Evolutionary conservation across 805 yeast species (phyloP).

Genomic region (Cyberlindnera maritima): DNA sequence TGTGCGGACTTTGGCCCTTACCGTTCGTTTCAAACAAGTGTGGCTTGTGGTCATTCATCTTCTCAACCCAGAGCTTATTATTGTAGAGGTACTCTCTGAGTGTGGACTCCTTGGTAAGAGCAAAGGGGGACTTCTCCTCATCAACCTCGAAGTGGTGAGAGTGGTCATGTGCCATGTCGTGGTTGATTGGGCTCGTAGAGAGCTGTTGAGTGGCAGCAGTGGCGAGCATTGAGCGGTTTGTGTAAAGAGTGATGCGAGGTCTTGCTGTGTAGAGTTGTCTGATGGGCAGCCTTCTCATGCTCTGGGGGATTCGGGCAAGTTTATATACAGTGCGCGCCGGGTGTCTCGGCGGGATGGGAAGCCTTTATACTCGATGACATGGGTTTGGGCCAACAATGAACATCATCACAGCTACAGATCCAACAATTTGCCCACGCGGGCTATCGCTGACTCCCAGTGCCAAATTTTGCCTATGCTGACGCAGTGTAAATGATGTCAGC

Average conservation of each 20-base stretch:
- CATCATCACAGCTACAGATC: constrained; percentile 1
- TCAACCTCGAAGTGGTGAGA: constrained; percentile 9
- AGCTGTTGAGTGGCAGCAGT: constrained; percentile 5
- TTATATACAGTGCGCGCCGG: neutral
- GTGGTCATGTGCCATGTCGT: constrained; percentile 3
- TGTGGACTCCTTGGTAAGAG: constrained; percentile 44
- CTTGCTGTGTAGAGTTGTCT: neutral
- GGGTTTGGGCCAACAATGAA: neutral
- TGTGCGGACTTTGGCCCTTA: constrained; percentile 87
- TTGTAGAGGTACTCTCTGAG: constrained; percentile 47
- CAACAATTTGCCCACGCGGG: neutral
- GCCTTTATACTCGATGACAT: neutral
- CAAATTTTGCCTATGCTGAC: constrained; percentile 2
- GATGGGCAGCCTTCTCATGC: constrained; percentile 1
- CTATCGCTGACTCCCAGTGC: neutral
- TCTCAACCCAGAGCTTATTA: constrained; percentile 45
- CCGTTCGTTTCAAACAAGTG: constrained; percentile 44
- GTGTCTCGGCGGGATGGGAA: neutral
- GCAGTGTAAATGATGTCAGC: constrained; percentile 15
- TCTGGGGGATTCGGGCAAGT: neutral
- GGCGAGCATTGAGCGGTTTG: constrained; percentile 8
- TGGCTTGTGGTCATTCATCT: constrained; percentile 27
- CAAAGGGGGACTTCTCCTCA: constrained; percentile 23
- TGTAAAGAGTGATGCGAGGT: neutral
- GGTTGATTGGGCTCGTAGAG: constrained; percentile 6